A percentile compares a stretch with the other conserved stretches of the same genome.
These are phyloP conservation scores for Cubamyces lactineus DNA, from an alignment of 768 basidiomycete genomes.

Conservation along the genomic window DNA sequence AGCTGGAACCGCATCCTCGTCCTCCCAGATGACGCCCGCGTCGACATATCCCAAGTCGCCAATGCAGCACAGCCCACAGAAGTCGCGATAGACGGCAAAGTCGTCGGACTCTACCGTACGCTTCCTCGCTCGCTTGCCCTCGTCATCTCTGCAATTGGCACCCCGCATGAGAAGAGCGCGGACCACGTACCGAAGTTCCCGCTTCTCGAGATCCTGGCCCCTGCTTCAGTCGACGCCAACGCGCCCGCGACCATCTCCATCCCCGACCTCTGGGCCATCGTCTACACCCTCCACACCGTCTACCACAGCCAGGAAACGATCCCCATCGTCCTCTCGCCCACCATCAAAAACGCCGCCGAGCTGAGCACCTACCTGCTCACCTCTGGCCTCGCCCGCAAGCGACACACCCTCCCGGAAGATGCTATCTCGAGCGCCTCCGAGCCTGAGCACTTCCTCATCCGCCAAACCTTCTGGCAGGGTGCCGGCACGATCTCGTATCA, in stretches of 20 bases:
- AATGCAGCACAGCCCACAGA: conserved; percentile 15
- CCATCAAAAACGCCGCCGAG: conserved; percentile 37
- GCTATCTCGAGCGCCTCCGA: conserved; percentile 13
- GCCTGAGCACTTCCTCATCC: conserved; percentile 42
- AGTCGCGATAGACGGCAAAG: conserved; percentile 19
- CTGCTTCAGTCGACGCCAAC: conserved; percentile 4
- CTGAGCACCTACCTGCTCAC: conserved; percentile 42
- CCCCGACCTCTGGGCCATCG: conserved; percentile 43
- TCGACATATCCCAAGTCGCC: conserved; percentile 6
- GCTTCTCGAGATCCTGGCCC: conserved; percentile 22
- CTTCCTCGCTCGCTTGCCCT: conserved; percentile 23
- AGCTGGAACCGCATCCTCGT: conserved; percentile 15
- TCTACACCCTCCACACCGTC: conserved; percentile 47
- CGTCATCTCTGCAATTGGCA: conserved; percentile 24
- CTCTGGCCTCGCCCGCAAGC: conserved; percentile 40
- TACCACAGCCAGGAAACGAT: conserved; percentile 45
- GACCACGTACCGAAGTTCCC: conserved; percentile 24
- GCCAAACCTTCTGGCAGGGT: conserved; percentile 54
- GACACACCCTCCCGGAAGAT: conserved; percentile 20
- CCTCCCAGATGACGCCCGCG: conserved; percentile 20
- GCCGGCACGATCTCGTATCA: conserved; percentile 43
- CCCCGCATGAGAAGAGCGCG: conserved; percentile 19
- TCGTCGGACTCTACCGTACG: conserved; percentile 21
- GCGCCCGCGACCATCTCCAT: conserved; percentile 27
- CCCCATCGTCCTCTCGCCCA: conserved; percentile 40